Base-by-base conservation (phyloP, 768 basidiomycete species). In the Psilocybe tampanensis region DNA sequence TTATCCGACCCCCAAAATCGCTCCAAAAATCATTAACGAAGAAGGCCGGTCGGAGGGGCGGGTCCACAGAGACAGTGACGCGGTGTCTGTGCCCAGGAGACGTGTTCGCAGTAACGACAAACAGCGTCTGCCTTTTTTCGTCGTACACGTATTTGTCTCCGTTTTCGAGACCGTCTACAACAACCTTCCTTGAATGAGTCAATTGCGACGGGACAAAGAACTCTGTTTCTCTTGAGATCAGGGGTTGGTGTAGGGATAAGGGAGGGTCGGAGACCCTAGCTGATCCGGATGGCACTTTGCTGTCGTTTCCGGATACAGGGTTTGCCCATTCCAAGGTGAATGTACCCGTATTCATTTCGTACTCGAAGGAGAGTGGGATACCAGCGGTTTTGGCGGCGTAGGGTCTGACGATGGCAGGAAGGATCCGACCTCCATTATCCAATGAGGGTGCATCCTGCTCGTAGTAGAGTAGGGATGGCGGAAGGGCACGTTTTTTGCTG, bases 341-440 rank as follows among this genome's bases (percentile, higher is more conserved):
- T 9, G 71, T 68, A 2, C 90, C 89, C 0, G 84, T 86, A 53
- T 84, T 89, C 78, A 90, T 81, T 69, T 94, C 90, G 70, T 94
- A 96, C 17, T 84, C 78, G 63, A 89, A 88, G 5, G 72, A 73
- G 8, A 88, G 66, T 0, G 95, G 95, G 15, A 91, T 83, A 11
- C 96, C 96, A 1, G 94, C 91, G 0, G 89, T 90, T 69, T 95
- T 96, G 49, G 93, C 85, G 1, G 94, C 84, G 70, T 98, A 97
- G 3, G 96, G 96, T 2, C 96, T 85, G 22, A 96, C 93, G 50
- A 97, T 72, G 3, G 90, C 80, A 13, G 83, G 73, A 2, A 98
- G 76, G 44, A 95, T 86, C 17, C 95, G 79, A 0, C 78, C 90
- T 2, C 95, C 95, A 44, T 88, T 86, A 68, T 98, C 94, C 29